Conservation (phyloP, 2,329 filamentous ascomycete genomes). For the Stachybotrys chlorohalonatus region DNA sequence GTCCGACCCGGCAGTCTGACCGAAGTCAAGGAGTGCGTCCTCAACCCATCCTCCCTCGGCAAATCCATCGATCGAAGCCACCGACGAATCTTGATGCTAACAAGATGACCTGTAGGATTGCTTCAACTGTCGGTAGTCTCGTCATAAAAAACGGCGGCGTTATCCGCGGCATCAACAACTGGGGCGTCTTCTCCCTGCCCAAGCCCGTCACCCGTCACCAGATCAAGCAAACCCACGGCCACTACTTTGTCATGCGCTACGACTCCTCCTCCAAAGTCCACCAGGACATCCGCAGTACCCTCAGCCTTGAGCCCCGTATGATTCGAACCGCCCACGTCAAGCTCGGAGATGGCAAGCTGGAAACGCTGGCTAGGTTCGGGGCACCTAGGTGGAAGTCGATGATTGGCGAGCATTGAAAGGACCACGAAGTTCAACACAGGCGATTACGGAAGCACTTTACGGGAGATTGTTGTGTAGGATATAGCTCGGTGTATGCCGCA, state of each 20-base stretch:
- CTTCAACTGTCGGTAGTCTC: slow-evolving; percentile 71
- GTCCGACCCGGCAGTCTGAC: slow-evolving; percentile 82
- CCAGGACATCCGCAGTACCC: slow-evolving; percentile 61
- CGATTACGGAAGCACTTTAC: neutral
- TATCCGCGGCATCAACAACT: slow-evolving; percentile 87
- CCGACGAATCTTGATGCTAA: slow-evolving; percentile 5
- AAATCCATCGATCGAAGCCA: neutral
- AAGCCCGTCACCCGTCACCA: slow-evolving; percentile 73
- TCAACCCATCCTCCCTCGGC: slow-evolving; percentile 2
- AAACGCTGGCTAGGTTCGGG: slow-evolving; percentile 40
- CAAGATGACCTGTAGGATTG: slow-evolving; percentile 53
- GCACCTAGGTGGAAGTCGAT: slow-evolving; percentile 38
- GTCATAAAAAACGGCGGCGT: slow-evolving; percentile 80
- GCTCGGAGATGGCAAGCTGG: slow-evolving; percentile 58
- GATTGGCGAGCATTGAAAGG: slow-evolving; percentile 6
- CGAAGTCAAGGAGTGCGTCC: slow-evolving; percentile 87
- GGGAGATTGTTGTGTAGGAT: neutral
- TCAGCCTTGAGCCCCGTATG: slow-evolving; percentile 82
- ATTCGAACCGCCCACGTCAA: slow-evolving; percentile 82
- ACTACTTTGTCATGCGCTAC: slow-evolving; percentile 98
- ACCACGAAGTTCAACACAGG: neutral
- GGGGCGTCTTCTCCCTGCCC: slow-evolving; percentile 86
- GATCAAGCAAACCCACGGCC: slow-evolving; percentile 71
- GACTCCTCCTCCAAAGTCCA: slow-evolving; percentile 69
- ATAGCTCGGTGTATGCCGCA: neutral